Evolutionary conservation across 2,329 filamentous ascomycete genomes (phyloP).

Genomic region (Mycosphaerella sp.): DNA sequence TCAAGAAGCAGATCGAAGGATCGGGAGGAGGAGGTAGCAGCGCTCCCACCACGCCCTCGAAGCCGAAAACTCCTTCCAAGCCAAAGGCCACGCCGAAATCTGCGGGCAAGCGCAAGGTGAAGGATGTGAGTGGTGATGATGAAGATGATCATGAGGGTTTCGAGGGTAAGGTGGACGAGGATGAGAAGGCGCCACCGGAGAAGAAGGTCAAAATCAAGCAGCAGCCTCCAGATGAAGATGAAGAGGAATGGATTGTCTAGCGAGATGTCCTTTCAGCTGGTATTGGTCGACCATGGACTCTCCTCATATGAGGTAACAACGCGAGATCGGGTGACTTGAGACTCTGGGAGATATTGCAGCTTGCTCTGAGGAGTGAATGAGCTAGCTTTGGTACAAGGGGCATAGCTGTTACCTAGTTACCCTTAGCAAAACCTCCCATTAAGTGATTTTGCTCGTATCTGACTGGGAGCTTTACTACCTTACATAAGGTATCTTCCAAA

Average conservation of each 20-base stretch:
- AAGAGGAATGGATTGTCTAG: not conserved
- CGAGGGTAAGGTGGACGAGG: not conserved
- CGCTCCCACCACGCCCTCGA: not conserved
- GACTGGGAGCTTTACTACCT: too few species aligned
- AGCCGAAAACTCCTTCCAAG: not conserved
- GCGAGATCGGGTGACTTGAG: too few species aligned
- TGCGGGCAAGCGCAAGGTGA: conserved; percentile 6
- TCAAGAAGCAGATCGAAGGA: conserved; percentile 1
- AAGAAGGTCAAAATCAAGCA: conserved; percentile 5
- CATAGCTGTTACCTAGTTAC: too few species aligned
- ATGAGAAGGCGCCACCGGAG: not conserved
- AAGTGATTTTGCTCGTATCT: too few species aligned
- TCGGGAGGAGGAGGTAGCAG: not conserved
- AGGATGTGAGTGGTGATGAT: not conserved
- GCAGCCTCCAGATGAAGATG: not conserved
- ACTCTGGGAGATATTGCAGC: too few species aligned
- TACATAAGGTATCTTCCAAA: too few species aligned
- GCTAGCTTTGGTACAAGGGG: too few species aligned
- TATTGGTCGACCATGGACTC: not conserved
- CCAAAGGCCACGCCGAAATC: conserved; percentile 2
- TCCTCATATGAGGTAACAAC: too few species aligned
- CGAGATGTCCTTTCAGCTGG: not conserved
- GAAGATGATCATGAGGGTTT: conserved; percentile 1
- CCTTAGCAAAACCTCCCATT: too few species aligned
- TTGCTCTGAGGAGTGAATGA: too few species aligned